phyloP scores from a whole-genome alignment of 176 grass and related monocot species.

The Oryza meridionalis region DNA sequence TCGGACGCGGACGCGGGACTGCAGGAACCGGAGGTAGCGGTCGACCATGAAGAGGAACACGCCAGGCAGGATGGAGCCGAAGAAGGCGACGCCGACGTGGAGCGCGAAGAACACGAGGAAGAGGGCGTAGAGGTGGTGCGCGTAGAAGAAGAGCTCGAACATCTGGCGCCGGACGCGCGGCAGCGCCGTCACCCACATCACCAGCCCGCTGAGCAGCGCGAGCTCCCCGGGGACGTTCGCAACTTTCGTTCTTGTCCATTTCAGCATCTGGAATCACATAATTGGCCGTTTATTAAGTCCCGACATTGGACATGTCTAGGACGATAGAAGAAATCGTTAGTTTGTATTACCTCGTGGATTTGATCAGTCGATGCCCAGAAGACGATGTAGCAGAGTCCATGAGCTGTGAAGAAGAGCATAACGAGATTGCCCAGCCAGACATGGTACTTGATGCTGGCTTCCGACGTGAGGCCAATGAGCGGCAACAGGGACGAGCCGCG shows the following conservation, averaged over 20 bases:
- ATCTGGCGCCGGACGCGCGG: slow-evolving; percentile 52
- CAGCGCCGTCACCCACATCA: slow-evolving; percentile 55
- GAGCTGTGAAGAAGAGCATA: slow-evolving; percentile 51
- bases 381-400: slow-evolving; percentile 41
- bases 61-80: slow-evolving; percentile 51
- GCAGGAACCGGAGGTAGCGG: slow-evolving; percentile 66
- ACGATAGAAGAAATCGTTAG: too few relatives aligned
- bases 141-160: slow-evolving; percentile 75
- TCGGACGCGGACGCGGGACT: slow-evolving; percentile 48
- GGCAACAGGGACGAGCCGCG: slow-evolving; percentile 55
- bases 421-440: slow-evolving; percentile 60
- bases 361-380: slow-evolving; percentile 62
- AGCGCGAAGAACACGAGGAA: slow-evolving; percentile 57
- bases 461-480: slow-evolving; percentile 62
- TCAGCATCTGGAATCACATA: slow-evolving; percentile 39
- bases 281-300: too few relatives aligned
- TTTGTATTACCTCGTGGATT: slow-evolving; percentile 48
- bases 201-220: slow-evolving; percentile 38
- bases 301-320: too few relatives aligned
- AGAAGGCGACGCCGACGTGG: slow-evolving; percentile 51
- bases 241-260: slow-evolving; percentile 45
- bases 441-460: slow-evolving; percentile 69
- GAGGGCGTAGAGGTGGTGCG: slow-evolving; percentile 62
- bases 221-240: slow-evolving; percentile 62
- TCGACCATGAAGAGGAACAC: slow-evolving; percentile 67